Base-by-base conservation (phyloP, 2,329 filamentous ascomycete species). In the Pseudocercospora macadamiae region DNA sequence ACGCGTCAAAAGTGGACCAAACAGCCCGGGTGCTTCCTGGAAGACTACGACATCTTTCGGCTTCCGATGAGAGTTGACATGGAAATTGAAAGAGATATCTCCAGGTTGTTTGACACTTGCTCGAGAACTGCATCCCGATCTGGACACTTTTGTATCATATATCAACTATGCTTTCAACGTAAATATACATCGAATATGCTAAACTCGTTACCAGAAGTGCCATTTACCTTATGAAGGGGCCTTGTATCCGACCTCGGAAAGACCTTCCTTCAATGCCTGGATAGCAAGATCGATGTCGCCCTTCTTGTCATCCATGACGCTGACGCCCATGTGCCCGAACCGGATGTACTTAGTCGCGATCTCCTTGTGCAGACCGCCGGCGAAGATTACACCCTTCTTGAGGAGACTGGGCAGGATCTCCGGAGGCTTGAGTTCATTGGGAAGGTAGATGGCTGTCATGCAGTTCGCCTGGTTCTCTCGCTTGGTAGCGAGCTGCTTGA, bases 321-420 rank as follows among this genome's bases (percentile, higher is more conserved):
- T 95, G 63, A 97, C 91, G 67, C 95, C 95, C 95, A 99, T 99
- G 76, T 97, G 95, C 42, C 95, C 95, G 71, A 99, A 95, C 25
- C 95, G 87, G 67, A 99, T 90, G 75, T 99, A 99, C 80, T 90
- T 95, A 63, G 89, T 80, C 2, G 90, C 93, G 75, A 96, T 96
- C 74, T 96, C 91, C 83, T 95, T 96, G 82, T 99, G 95, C 69
- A 99, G 83, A 61, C 95, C 95, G 60, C 92, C 95, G 21, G 95
- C 95, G 74, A 97, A 97, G 60, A 99, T 86, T 37, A 99, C 90
- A 26, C 92, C 92, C 76, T 89, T 93, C 79, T 90, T 90, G 63
- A 91, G 77, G 63, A 99, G 80, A 72, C 86, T 92, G 10, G 95
- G 93, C 54, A 99, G 82, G 30, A 99, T 81, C 65, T 96, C 90